Evolutionary conservation across 768 basidiomycete genomes (phyloP).

Genomic region (Lentinula sp.): DNA sequence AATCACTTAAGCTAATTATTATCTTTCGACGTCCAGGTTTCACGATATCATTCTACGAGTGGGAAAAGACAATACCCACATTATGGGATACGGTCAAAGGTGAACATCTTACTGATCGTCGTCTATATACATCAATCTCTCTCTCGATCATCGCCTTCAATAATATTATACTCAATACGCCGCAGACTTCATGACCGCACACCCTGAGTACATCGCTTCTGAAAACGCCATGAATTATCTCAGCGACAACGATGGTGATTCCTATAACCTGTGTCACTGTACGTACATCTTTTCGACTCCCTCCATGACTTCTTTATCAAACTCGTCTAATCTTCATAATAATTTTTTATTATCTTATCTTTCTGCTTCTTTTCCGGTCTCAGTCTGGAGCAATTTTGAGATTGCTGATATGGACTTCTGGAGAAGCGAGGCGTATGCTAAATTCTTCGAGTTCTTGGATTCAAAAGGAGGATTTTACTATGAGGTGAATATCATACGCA

Average conservation of each 20-base stretch:
- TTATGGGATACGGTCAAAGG: constrained; percentile 71
- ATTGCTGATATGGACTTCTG: constrained; percentile 50
- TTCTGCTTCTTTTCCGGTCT: background rate
- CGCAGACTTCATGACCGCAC: constrained; percentile 51
- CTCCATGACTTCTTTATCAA: too few relatives aligned
- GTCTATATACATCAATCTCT: background rate
- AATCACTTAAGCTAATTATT: constrained; percentile 5
- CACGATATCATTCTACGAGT: constrained; percentile 74
- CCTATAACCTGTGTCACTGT: constrained; percentile 80
- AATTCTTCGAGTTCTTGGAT: constrained; percentile 64
- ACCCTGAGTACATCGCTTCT: constrained; percentile 50
- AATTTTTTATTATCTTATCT: background rate
- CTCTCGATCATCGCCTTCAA: background rate
- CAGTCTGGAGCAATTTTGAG: constrained; percentile 65
- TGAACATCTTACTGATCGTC: constrained; percentile 15
- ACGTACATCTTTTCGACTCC: constrained; percentile 13
- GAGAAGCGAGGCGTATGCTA: constrained; percentile 54
- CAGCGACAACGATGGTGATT: constrained; percentile 63
- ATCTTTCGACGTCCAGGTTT: constrained; percentile 37
- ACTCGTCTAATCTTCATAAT: too few relatives aligned
- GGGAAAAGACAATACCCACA: constrained; percentile 69
- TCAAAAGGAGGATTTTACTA: constrained; percentile 64
- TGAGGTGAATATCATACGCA: constrained; percentile 38
- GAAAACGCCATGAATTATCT: constrained; percentile 63
- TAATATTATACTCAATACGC: background rate